Conservation (phyloP, 345 rosid species). For the Cochlearia excelsa region DNA sequence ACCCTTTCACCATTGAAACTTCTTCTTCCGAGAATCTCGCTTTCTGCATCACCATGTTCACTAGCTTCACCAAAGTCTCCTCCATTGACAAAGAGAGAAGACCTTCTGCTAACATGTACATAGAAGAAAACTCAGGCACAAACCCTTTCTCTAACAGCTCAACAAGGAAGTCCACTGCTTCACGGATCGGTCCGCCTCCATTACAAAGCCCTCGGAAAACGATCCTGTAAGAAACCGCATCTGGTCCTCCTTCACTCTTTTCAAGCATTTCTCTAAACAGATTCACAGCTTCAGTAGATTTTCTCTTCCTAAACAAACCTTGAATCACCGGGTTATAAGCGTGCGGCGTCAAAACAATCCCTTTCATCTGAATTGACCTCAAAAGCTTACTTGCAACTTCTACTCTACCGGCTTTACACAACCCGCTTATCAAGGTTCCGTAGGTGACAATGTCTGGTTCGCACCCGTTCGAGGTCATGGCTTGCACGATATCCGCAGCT, state of each 20-base stretch:
- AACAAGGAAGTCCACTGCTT: slow-evolving; percentile 74
- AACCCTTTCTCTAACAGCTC: slow-evolving; percentile 71
- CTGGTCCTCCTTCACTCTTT: slow-evolving; percentile 51
- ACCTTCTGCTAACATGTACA: slow-evolving; percentile 86
- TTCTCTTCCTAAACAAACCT: slow-evolving; percentile 61
- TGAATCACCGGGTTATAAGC: slow-evolving; percentile 85
- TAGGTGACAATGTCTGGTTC: slow-evolving; percentile 83
- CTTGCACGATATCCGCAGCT: slow-evolving; percentile 82
- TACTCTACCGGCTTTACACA: slow-evolving; percentile 80
- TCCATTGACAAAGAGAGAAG: slow-evolving; percentile 66
- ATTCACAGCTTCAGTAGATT: slow-evolving; percentile 63
- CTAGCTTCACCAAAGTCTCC: slow-evolving; percentile 56
- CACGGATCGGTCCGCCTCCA: slow-evolving; percentile 74
- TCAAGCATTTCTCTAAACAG: slow-evolving; percentile 82
- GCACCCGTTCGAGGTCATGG: slow-evolving; percentile 72
- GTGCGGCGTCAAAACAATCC: slow-evolving; percentile 64
- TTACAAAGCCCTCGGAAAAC: slow-evolving; percentile 74
- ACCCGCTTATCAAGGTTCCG: slow-evolving; percentile 74
- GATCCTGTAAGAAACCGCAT: slow-evolving; percentile 55
- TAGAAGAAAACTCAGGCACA: slow-evolving; percentile 69
- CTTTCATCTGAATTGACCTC: slow-evolving; percentile 75
- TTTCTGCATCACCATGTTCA: slow-evolving; percentile 65
- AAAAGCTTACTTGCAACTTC: slow-evolving; percentile 70
- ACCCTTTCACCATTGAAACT: slow-evolving; percentile 64
- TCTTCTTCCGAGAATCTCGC: slow-evolving; percentile 55